Base-by-base conservation (phyloP, 1,139 yeast genomes). In the Hemisphaericaspora xylanilytica region DNA sequence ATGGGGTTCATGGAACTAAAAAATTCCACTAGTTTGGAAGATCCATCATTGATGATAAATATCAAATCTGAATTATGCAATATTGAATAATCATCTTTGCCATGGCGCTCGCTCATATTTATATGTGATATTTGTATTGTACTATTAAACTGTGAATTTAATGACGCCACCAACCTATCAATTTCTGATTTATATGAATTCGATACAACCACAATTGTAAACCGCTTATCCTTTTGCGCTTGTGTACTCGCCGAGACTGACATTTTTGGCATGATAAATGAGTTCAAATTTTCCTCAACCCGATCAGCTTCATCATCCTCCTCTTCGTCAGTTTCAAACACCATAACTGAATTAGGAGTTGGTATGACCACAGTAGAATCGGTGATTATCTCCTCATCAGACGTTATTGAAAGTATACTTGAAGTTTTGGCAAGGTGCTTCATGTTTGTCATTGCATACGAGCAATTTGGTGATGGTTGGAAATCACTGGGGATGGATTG, bases 11-110 rank as follows among this genome's bases (percentile, higher is more conserved):
- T 33, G 7, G 46, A 37, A 5, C 47, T 39, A 37, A 66, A 49
- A 33, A 50, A 58, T 17, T 65, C 63, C 5, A 62, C 54, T 36
- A 67, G 56, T 4, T 49, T 47, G 10, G 45, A 43, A 4, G 71
- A 63, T 4, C 75, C 75, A 44, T 70, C 74, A 47, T 70, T 70
- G n/a, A 69, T 55, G 4, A 67, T 47, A 39, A 70, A 65, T 11
- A 70, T 46, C 40, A 66, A 50, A 38, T 66, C 58, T 1, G 69
- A 58, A 11, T 48, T 45, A 17, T 41, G 42, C 11, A 61, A 46
- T 6, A 49, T 35, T 10, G 40, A 22, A 18, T 29, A 34, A 28
- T 33, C 40, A n/a, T 34, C 24, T 9, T 17, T 11, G 6, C 22
- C n/a, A 24, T 25, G 29, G 17, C 11, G 20, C 24, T 30, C 30